A percentile compares a stretch with the other conserved stretches of the same genome.
These are phyloP conservation scores for Sorghum bicolor DNA, from an alignment of 176 grass and related monocot genomes.

Conservation along the genomic window Sorghum_bicolor_NCBIv3 NC_012873.2:61847001-61847500, in stretches of 20 bases:
- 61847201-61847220: neutral
- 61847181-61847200: neutral
- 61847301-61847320: neutral
- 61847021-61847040: neutral
- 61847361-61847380: neutral
- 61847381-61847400: neutral
- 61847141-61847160: neutral
- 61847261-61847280: neutral
- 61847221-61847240: neutral
- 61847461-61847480: neutral
- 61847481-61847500: neutral
- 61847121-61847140: neutral
- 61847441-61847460: neutral
- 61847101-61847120: neutral
- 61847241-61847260: neutral
- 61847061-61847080: neutral
- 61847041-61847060: slow-evolving; percentile 26
- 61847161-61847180: neutral
- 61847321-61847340: slow-evolving; percentile 11
- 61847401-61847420: neutral
- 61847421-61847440: neutral
- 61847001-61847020: neutral
- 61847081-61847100: neutral
- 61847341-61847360: neutral
- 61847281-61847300: too few species aligned